phyloP scores from a whole-genome alignment of 306 rosid genomes.

The Casuarina glauca region DNA sequence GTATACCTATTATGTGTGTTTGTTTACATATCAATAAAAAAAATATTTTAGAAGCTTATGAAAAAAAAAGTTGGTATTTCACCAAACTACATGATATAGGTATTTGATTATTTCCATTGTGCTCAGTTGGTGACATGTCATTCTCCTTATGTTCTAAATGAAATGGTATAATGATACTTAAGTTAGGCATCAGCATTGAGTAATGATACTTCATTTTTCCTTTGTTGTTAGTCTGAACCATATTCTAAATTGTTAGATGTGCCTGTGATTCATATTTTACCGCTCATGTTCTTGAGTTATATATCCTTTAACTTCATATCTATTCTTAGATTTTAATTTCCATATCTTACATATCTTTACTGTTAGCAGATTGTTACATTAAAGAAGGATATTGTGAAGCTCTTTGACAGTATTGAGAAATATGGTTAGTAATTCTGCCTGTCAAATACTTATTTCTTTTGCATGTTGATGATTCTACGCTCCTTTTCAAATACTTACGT shows the following conservation, averaged over 20 bases:
- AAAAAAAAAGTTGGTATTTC: background rate
- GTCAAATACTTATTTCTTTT: constrained; percentile 1
- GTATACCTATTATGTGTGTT: too few relatives aligned
- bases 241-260: background rate
- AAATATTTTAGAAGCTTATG: background rate
- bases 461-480: background rate
- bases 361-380: constrained; percentile 67
- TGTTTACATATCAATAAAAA: too few relatives aligned
- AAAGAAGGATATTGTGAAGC: constrained; percentile 82
- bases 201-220: background rate
- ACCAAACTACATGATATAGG: background rate
- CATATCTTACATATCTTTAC: constrained; percentile 31
- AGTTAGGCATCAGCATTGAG: background rate
- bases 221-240: background rate
- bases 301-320: background rate
- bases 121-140: background rate
- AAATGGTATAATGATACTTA: background rate
- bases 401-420: constrained; percentile 90
- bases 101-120: background rate
- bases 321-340: background rate
- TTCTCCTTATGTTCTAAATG: background rate
- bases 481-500: background rate
- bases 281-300: background rate
- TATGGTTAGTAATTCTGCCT: constrained; percentile 63
- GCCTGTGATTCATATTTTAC: background rate